These are phyloP conservation scores for Artomyces pyxidatus DNA, from an alignment of 768 basidiomycete genomes.

Conservation along the genomic window DNA sequence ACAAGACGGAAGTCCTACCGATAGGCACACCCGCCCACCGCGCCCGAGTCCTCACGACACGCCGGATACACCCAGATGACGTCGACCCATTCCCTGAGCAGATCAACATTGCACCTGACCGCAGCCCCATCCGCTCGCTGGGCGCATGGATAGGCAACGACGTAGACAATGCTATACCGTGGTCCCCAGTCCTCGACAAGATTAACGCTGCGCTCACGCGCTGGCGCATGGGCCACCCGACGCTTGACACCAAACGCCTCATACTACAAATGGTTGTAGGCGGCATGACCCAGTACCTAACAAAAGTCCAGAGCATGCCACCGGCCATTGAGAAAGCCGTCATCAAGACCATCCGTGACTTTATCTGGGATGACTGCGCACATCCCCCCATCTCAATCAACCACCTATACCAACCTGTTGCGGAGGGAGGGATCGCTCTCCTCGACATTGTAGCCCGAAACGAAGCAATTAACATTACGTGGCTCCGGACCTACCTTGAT, in stretches of 20 bases:
- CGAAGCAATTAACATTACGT: slow-evolving; percentile 11
- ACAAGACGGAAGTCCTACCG: slow-evolving; percentile 33
- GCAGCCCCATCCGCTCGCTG: not conserved
- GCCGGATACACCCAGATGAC: not conserved
- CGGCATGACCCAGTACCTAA: slow-evolving; percentile 21
- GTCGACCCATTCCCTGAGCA: not conserved
- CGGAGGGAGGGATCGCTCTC: slow-evolving; percentile 10
- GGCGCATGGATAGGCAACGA: slow-evolving; percentile 6
- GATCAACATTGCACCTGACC: not conserved
- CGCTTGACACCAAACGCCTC: slow-evolving; percentile 12
- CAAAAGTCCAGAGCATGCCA: slow-evolving; percentile 23
- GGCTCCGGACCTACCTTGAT: slow-evolving; percentile 11
- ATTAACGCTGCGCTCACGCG: not conserved
- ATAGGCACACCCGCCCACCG: slow-evolving; percentile 21
- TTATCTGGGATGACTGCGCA: slow-evolving; percentile 12
- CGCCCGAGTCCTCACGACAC: rapidly evolving
- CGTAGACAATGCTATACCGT: not conserved
- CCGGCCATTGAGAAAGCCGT: not conserved
- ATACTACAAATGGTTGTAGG: slow-evolving; percentile 18
- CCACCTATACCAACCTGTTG: not conserved
- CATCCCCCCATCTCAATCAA: not conserved
- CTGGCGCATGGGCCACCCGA: slow-evolving; percentile 7
- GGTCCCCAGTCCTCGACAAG: slow-evolving; percentile 7
- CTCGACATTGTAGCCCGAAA: slow-evolving; percentile 8
- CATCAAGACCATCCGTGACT: slow-evolving; percentile 4